Conservation (phyloP, 2,329 filamentous ascomycete genomes). For the Leptographium lundbergii region DNA sequence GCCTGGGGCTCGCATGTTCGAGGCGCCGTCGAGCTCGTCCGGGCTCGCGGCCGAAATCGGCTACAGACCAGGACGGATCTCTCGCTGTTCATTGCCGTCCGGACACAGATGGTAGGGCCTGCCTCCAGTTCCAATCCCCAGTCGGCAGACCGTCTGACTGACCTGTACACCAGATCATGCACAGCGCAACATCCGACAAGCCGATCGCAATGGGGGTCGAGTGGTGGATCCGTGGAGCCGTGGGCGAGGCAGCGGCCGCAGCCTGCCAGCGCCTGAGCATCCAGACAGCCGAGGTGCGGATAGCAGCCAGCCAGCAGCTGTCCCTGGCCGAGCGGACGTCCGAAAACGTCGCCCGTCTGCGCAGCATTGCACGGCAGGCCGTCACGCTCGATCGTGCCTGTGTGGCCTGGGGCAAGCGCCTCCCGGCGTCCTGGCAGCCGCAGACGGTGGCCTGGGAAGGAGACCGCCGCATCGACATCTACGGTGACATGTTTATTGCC, state of each 20-base stretch:
- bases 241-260: constrained; percentile 34
- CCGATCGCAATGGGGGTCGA: constrained; percentile 39
- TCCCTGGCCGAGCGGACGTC: constrained; percentile 30
- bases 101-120: constrained; percentile 42
- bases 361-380: constrained; percentile 37
- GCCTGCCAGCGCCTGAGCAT: constrained; percentile 40
- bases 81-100: constrained; percentile 44
- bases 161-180: constrained; percentile 34
- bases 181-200: constrained; percentile 40
- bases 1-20: constrained; percentile 54
- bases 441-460: constrained; percentile 45
- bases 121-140: neutral
- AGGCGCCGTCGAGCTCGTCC: constrained; percentile 49
- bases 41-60: constrained; percentile 42
- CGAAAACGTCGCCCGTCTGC: constrained; percentile 36
- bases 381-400: constrained; percentile 40
- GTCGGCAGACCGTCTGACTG: neutral
- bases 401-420: constrained; percentile 34
- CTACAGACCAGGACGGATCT: constrained; percentile 38
- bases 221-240: constrained; percentile 46
- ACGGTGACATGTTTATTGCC: constrained; percentile 45
- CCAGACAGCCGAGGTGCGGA: constrained; percentile 40
- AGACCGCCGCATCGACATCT: constrained; percentile 44
- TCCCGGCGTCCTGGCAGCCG: constrained; percentile 38
- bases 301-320: constrained; percentile 38